Conservation (phyloP, 306 rosid species). For the Alnus rubra region DNA sequence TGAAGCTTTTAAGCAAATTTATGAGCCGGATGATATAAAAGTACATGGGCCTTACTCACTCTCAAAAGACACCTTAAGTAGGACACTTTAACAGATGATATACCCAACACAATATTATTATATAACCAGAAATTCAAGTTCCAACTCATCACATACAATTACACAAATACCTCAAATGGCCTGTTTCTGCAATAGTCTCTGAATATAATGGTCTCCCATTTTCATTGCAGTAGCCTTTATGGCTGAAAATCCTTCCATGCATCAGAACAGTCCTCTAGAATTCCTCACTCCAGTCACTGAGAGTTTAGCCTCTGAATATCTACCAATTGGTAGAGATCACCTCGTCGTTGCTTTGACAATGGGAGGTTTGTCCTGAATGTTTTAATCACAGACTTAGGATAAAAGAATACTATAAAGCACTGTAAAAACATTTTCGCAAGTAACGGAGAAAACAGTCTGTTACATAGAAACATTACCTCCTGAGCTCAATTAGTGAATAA, state of each 20-base stretch:
- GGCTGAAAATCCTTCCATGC: neutral
- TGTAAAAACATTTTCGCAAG: conserved; percentile 2
- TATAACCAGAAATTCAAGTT: neutral
- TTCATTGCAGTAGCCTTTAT: neutral
- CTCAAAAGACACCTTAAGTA: too few relatives aligned
- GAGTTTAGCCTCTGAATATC: conserved; percentile 80
- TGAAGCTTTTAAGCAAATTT: too few relatives aligned
- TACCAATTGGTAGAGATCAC: conserved; percentile 94
- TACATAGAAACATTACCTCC: conserved; percentile 52
- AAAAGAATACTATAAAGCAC: neutral
- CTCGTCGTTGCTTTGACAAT: conserved; percentile 78
- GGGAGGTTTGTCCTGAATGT: conserved; percentile 77
- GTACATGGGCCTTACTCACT: too few relatives aligned
- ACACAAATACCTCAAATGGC: conserved; percentile 5
- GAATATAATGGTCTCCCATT: conserved; percentile 5
- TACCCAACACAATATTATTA: neutral
- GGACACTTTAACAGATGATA: too few relatives aligned
- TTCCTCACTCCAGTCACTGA: conserved; percentile 34
- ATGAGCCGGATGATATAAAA: too few relatives aligned
- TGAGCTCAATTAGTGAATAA: conserved; percentile 65
- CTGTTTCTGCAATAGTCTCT: neutral
- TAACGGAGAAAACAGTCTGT: conserved; percentile 6
- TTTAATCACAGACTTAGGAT: conserved; percentile 20
- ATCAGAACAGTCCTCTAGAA: neutral
- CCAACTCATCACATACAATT: conserved; percentile 12